Base-by-base conservation (phyloP, 495 filamentous ascomycete genomes). In the Annulohypoxylon maeteangense region DNA sequence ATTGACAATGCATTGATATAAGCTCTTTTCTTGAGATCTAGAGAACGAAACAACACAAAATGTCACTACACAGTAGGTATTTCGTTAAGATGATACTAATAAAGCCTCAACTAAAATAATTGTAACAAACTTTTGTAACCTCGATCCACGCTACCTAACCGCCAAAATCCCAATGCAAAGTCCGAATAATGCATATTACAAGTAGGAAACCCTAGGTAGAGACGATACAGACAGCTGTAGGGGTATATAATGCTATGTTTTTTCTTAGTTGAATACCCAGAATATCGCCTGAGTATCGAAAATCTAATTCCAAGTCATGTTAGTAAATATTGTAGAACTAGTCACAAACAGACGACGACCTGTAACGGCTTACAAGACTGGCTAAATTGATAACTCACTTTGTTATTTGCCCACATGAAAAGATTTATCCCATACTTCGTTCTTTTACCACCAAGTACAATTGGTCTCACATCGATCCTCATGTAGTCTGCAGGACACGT, bases 161-260 rank as follows among this genome's bases (percentile, higher is more conserved):
- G n/a, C 62, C 62, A 10, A 42, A 12, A 51, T 62, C 20, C 64
- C 57, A 31, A 54, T 53, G 31, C 32, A 27, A 36, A 16, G 2
- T 27, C 38, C 38, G 31, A 61, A 62, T 11, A 38, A 67, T 47
- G 44, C 44, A 47, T 18, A 60, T 45, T 8, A 44, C 11, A 53
- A 50, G 29, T 36, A 47, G 18, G 45, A 58, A 63, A 54, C 12
- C 14, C 6, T 4, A 18, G 11, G n/a, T n/a, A 65, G 56, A 40
- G 11, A 63, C 58, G 16, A 4, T 29, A 20, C 10, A 42, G 12
- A 38, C 4, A 44, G 51, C 10, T 44, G 44, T 44, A 50, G 22
- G 59, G 60, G 61, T 70, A 70, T 70, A 54, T 36, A 48, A 56
- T 56, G 32, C 42, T 0, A 23, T 51, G 22, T 29, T 55, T 62